Evolutionary conservation across 164 flowering plant genomes (phyloP), one percentile per base, ranked within the genome.

Genomic region (Vitis cinerea): DNA sequence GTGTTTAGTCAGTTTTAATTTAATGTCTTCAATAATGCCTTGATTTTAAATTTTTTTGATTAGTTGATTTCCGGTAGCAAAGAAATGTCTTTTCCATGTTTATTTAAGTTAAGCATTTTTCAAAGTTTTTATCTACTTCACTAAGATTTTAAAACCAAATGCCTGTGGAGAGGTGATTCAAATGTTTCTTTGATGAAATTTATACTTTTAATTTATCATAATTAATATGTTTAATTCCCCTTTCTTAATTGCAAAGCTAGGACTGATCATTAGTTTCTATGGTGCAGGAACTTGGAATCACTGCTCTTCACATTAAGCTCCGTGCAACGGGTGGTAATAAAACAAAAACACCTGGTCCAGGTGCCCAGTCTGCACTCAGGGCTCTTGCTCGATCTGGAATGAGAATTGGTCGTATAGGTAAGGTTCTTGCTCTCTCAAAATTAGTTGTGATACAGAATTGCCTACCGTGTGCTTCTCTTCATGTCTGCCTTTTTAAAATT

Each of bases 311-410:
- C 65, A 90, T 92, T 31, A 92, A 92, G 81, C 88, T 90, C 59
- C 90, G 95, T 71, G 97, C 97, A 9, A 92, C 95, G 31, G 97
- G 97, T 7, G 97, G 95, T 5, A 92, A 92, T 81, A 92, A 92
- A 79, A 92, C 95, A 3, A 92, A 90, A 84, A 90, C 97, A 17
- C 97, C 94, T 63, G 96, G 97, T 44, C 97, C 97, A 44, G 97
- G 96, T 78, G 96, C 97, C 50, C 96, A 92, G 76, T 88, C 94
- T 77, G 96, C 97, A 5, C 92, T 92, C 11, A 74, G 95, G 48
- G 95, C 95, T 27, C 88, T 92, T 80, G 97, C 95, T 77, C 92
- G 95, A 59, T 88, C 97, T 64, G 93, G 93, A 59, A 88, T 92
- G 95, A 87, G 73, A 73, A 84, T 92, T 83, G 97, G 97, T 14